Base-by-base conservation (phyloP, 2,329 filamentous ascomycete species). In the Fusarium sp. region DNA sequence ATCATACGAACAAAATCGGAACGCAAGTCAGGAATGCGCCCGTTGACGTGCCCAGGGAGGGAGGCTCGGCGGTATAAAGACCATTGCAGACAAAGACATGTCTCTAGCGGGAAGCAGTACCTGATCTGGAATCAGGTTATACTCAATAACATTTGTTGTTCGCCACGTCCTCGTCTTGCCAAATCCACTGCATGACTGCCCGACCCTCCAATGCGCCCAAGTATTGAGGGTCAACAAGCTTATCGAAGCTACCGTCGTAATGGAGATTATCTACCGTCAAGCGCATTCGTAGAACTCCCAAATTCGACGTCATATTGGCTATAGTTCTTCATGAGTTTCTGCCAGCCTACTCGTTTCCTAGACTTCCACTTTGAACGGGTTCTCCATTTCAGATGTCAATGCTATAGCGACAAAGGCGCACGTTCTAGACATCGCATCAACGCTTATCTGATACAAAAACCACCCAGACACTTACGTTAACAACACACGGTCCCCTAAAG, bases 111-210 rank as follows among this genome's bases (percentile, higher is more conserved):
- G 30, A 24, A 6, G 9, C 6, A 15, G 13, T 1, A 20, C 17
- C 30, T 36, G 12, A 1, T 26, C 30, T 22, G 30, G n/a, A 6
- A 26, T 20, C 30, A 26, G 18, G 30, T 15, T 20, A 26, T 26
- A 1, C 6, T 53, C 22, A 12, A 53, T 26, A 14, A 14, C 7
- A 24, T 8, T 24, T 50, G 5, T 14, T 12, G 4, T 10, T 35
- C 8, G 15, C 3, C 6, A 18, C 22, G 5, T 5, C 28, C 0
- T 51, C 12, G 1, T 2, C 4, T 7, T 32, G 5, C 22, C 0
- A 51, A 14, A 20, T 12, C 8, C 22, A 51, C 48, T 50, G n/a
- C 3, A 13, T n/a, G 32, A 18, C 15, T 22, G 32, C 2, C 14
- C 6, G 32, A 8, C 14, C 0, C 2, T 10, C 15, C 1, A 6